Base-by-base conservation (phyloP, 1,284 basidiomycete species). In the Peniophora sp. region DNA sequence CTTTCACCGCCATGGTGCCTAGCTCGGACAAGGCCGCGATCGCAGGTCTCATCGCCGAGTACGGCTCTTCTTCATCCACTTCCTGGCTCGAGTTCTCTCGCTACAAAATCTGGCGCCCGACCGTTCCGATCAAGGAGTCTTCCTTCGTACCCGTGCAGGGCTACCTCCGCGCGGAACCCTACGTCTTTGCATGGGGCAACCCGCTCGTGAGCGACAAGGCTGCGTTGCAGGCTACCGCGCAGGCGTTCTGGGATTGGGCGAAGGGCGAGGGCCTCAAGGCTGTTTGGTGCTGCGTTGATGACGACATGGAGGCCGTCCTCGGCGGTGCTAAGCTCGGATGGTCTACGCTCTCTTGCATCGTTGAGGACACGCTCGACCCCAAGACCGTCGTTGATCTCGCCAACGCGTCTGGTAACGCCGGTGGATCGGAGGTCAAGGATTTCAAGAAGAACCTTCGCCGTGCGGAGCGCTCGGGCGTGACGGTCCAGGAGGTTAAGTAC, bases 131-230 rank as follows among this genome's bases (percentile, higher is more conserved):
- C 19, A 63, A 64, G 1, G 61, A 67, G 49, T 74, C 72, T 3
- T 64, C 67, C 3, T 77, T 75, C 53, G 57, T 60, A 0, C 75
- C 70, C 17, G 62, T 74, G 1, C 74, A 66, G 39, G 65, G 61
- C 20, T 65, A 63, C 50, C 53, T 57, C 27, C 56, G 59, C 2
- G 49, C 54, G 27, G 53, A 56, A 32, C 43, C 48, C 2, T 74
- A 64, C 53, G 59, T 73, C 38, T 77, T 75, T 51, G 73, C 71
- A 2, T 76, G 74, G 74, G 73, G 72, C 2, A 68, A 70, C 48
- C 75, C 73, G 2, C 58, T 75, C 3, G 69, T 75, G 17, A 73
- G 71, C 2, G 63, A 68, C 39, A 55, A 62, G 2, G 56, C 63
- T 2, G 70, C 69, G 1, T 61, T 74, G 24, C 54, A 51, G 24